phyloP scores from a whole-genome alignment of 331 rosid genomes.

The Pyrus hybrid region DNA sequence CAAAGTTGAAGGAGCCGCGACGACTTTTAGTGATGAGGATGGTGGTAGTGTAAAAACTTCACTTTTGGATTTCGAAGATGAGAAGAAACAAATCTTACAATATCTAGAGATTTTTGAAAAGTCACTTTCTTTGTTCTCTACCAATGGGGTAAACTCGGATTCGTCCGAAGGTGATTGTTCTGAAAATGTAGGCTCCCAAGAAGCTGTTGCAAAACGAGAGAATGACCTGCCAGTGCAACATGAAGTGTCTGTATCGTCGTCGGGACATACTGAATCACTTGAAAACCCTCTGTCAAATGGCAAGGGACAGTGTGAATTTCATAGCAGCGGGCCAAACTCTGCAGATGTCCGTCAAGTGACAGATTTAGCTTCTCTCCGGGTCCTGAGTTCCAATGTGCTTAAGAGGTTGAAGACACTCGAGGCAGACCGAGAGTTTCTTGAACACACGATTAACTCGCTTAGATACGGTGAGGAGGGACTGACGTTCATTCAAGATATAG shows the following conservation, averaged over 20 bases:
- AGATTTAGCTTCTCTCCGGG: constrained; percentile 30
- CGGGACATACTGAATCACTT: constrained; percentile 15
- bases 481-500: constrained; percentile 59
- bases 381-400: constrained; percentile 28
- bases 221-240: constrained; percentile 16
- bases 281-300: constrained; percentile 18
- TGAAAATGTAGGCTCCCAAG: constrained; percentile 21
- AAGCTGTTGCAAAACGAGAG: constrained; percentile 14
- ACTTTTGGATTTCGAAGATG: constrained; percentile 39
- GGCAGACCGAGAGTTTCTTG: constrained; percentile 56
- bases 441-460: constrained; percentile 42
- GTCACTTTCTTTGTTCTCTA: constrained; percentile 40
- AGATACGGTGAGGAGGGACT: constrained; percentile 58
- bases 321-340: constrained; percentile 5
- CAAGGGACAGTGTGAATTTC: constrained; percentile 25
- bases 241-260: constrained; percentile 18
- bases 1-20: constrained; percentile 16
- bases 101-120: constrained; percentile 52
- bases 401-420: constrained; percentile 64
- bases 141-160: constrained; percentile 17
- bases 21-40: constrained; percentile 17
- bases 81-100: constrained; percentile 16
- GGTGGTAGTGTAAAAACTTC: constrained; percentile 23
- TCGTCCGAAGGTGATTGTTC: constrained; percentile 17
- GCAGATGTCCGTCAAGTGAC: neutral